phyloP scores from a whole-genome alignment of 192 early-diverging fungal genomes.

The Spizellomyces punctatus region DNA sequence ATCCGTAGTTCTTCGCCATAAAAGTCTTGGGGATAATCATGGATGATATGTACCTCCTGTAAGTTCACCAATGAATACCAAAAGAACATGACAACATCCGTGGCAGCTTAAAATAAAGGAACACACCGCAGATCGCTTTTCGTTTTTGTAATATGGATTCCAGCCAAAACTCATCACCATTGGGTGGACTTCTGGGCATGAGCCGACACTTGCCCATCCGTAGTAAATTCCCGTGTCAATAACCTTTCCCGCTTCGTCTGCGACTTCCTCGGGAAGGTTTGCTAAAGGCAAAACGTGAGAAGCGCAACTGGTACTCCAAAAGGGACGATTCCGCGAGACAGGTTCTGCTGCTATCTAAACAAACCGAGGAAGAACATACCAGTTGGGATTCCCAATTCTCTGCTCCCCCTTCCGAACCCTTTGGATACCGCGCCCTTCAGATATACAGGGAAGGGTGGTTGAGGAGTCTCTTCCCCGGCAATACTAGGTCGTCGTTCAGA shows the following conservation, averaged over 20 bases:
- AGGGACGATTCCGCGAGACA: constrained; percentile 7
- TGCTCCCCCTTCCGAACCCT: constrained; percentile 95
- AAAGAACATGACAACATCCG: background rate
- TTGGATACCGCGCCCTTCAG: constrained; percentile 80
- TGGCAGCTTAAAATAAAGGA: background rate
- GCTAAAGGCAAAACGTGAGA: constrained; percentile 54
- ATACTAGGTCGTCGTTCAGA: constrained; percentile 55
- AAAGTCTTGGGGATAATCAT: constrained; percentile 86
- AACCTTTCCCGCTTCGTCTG: constrained; percentile 60
- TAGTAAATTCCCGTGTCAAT: constrained; percentile 91
- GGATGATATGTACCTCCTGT: constrained; percentile 94
- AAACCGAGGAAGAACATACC: constrained; percentile 48
- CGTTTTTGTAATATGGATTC: constrained; percentile 99
- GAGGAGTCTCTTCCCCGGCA: constrained; percentile 61
- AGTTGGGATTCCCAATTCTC: constrained; percentile 97
- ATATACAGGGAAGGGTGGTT: constrained; percentile 71
- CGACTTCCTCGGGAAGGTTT: constrained; percentile 82
- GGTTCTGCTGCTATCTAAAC: constrained; percentile 9
- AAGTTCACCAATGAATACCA: background rate
- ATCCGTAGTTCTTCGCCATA: constrained; percentile 85
- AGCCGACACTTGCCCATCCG: constrained; percentile 86
- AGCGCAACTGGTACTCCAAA: background rate
- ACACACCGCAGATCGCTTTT: constrained; percentile 86
- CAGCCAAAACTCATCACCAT: constrained; percentile 99
- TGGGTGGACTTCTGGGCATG: constrained; percentile 64